Evolutionary conservation across 352 stramenopile species (phyloP).

Genomic region (Pythium phragmitis): DNA sequence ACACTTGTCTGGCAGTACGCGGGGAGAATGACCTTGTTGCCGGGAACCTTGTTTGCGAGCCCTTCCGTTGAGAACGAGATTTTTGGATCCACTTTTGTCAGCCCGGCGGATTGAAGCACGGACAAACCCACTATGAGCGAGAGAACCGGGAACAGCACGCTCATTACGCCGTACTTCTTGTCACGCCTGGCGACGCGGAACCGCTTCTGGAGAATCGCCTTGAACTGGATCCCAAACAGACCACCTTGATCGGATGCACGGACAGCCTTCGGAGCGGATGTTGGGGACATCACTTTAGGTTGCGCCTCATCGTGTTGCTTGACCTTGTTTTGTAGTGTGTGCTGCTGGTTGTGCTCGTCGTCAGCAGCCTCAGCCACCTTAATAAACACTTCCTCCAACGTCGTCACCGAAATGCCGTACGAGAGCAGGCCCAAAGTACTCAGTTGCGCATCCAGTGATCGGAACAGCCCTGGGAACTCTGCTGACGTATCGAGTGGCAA

Average conservation of each 20-base stretch:
- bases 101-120: slow-evolving; percentile 26
- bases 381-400: slow-evolving; percentile 97
- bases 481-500: slow-evolving; percentile 70
- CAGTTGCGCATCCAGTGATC: slow-evolving; percentile 54
- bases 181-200: slow-evolving; percentile 43
- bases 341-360: slow-evolving; percentile 3
- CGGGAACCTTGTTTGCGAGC: slow-evolving; percentile 2
- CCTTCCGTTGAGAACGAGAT: slow-evolving; percentile 30
- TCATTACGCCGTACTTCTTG: slow-evolving; percentile 38
- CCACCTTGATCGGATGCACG: slow-evolving; percentile 1
- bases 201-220: slow-evolving; percentile 36
- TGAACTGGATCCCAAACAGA: slow-evolving; percentile 32
- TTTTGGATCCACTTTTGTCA: slow-evolving; percentile 43
- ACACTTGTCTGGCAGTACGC: slow-evolving; percentile 15
- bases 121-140: slow-evolving; percentile 40
- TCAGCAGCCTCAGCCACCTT: slow-evolving; percentile 31
- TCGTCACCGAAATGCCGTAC: slow-evolving; percentile 97
- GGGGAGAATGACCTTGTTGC: slow-evolving; percentile 13
- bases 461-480: slow-evolving; percentile 87
- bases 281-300: not conserved
- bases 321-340: slow-evolving; percentile 27
- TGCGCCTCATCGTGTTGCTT: too few species aligned
- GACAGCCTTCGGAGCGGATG: too few species aligned
- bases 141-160: slow-evolving; percentile 31
- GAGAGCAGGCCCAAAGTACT: slow-evolving; percentile 53